Evolutionary conservation across 2,329 filamentous ascomycete species (phyloP).

Genomic region (Alternaria sp.): DNA sequence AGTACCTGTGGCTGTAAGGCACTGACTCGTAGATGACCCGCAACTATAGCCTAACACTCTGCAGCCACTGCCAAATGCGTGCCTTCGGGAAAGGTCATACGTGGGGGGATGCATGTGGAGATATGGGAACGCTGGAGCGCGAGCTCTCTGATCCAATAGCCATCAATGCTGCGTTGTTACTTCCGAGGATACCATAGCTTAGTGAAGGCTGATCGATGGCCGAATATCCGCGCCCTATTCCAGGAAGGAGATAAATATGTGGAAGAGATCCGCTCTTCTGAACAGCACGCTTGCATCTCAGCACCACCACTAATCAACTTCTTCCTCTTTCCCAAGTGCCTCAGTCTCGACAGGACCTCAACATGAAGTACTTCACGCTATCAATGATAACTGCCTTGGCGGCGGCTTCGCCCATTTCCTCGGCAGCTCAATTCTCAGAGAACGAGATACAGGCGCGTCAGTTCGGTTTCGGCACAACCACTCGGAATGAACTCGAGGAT

Average conservation of each 20-base stretch:
- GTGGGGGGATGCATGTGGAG: neutral
- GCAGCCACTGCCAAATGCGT: neutral
- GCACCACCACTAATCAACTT: neutral
- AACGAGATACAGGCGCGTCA: conserved; percentile 21
- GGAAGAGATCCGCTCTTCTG: neutral
- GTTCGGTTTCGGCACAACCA: conserved; percentile 10
- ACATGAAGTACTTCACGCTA: conserved; percentile 30
- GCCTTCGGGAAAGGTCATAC: neutral
- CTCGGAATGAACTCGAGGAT: conserved; percentile 30
- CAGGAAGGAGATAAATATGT: neutral
- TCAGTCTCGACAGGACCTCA: neutral
- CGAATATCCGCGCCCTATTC: neutral
- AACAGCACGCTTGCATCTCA: neutral
- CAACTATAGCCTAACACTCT: neutral
- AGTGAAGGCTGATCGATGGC: neutral
- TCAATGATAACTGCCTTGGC: conserved; percentile 20
- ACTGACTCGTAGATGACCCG: neutral
- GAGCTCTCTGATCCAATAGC: neutral
- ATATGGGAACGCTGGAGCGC: neutral
- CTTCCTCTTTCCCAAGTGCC: neutral
- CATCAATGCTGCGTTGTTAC: neutral
- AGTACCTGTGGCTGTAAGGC: neutral
- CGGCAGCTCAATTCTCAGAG: conserved; percentile 12
- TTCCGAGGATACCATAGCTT: neutral
- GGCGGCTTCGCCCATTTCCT: conserved; percentile 17